A percentile compares a stretch with the other conserved stretches of the same genome.
These are phyloP conservation scores for Aspergillus floridensis DNA, from an alignment of 2,329 filamentous ascomycete species.

Conservation along the genomic window DNA sequence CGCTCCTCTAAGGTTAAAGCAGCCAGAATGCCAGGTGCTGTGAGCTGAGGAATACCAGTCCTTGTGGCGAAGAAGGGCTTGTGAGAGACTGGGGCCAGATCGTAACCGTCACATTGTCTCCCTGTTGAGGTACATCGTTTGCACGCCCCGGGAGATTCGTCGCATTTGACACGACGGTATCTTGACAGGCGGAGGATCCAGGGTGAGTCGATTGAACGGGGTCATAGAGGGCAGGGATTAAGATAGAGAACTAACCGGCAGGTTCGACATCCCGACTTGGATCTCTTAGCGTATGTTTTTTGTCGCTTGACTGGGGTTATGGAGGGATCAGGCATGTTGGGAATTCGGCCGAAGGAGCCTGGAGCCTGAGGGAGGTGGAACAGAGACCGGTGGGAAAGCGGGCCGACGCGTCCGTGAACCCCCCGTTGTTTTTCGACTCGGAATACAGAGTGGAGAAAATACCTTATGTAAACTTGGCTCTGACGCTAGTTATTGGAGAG, in stretches of 20 bases:
- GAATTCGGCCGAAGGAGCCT: too few relatives aligned
- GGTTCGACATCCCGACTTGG: constrained; percentile 6
- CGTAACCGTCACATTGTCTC: constrained; percentile 1
- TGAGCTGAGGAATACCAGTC: neutral
- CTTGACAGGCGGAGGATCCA: neutral
- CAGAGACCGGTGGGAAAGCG: too few relatives aligned
- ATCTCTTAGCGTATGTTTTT: neutral
- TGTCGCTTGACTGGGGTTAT: neutral
- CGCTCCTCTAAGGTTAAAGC: constrained; percentile 3
- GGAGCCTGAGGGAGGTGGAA: too few relatives aligned
- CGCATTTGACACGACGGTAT: neutral
- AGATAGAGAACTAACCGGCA: constrained; percentile 4
- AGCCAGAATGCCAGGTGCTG: neutral
- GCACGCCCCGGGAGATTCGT: neutral
- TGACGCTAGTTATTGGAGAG: too few relatives aligned
- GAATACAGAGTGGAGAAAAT: too few relatives aligned
- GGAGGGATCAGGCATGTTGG: neutral
- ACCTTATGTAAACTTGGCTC: too few relatives aligned
- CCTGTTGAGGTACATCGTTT: constrained; percentile 5
- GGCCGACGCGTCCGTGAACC: too few relatives aligned
- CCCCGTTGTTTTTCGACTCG: too few relatives aligned
- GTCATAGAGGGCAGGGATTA: too few relatives aligned
- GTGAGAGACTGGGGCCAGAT: neutral
- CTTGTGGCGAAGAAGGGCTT: neutral
- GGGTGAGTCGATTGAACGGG: neutral